Conservation (phyloP, 2,329 filamentous ascomycete genomes). For the Cercospora sp. region DNA sequence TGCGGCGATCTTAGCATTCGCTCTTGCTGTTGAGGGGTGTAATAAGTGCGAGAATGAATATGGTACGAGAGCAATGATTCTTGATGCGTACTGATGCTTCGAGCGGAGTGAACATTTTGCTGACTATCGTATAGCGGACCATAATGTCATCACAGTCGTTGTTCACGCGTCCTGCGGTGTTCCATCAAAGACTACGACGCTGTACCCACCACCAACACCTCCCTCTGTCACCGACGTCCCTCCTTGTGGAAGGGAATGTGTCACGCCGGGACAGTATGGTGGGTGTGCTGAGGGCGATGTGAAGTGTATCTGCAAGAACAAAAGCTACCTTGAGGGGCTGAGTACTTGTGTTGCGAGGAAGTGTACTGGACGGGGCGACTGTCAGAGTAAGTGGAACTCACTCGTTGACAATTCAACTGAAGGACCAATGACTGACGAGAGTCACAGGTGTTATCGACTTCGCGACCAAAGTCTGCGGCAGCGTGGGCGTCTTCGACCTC, state of each 20-base stretch:
- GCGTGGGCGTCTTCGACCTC: not conserved
- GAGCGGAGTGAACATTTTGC: not conserved
- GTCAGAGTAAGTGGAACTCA: not conserved
- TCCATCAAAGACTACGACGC: conserved; percentile 2
- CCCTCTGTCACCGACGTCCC: conserved; percentile 8
- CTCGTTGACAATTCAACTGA: too few relatives aligned
- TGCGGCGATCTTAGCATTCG: not conserved
- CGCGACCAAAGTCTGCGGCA: not conserved
- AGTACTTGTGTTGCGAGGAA: not conserved
- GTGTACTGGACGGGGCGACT: not conserved
- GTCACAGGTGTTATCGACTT: not conserved
- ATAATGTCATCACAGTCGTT: conserved; percentile 8
- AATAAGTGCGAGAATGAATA: conserved; percentile 1
- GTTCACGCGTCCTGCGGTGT: conserved; percentile 10
- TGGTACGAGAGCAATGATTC: not conserved
- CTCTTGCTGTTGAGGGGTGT: not conserved
- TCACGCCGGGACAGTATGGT: not conserved
- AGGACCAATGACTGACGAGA: not conserved
- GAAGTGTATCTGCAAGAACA: conserved; percentile 4
- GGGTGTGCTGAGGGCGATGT: conserved; percentile 8
- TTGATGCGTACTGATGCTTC: not conserved
- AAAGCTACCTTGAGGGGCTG: not conserved
- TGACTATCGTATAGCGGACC: not conserved
- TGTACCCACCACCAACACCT: conserved; percentile 3
- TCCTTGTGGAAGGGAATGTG: not conserved